phyloP scores from a whole-genome alignment of 139 green algal species.

The Chlamydomonas sp. region DNA sequence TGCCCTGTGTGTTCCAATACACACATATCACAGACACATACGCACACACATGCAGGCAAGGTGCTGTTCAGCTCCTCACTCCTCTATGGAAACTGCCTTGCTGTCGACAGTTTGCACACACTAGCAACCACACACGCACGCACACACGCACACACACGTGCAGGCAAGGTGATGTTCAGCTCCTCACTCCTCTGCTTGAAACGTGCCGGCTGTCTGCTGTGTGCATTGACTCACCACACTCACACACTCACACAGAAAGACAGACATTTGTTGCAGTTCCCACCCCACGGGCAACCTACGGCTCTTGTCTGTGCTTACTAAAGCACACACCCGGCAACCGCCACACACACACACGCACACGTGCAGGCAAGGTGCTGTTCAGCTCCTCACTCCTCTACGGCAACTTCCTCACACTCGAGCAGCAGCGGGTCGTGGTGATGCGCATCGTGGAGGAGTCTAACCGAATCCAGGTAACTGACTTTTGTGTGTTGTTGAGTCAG shows the following conservation, averaged over 20 bases:
- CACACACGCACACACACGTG: too few species aligned
- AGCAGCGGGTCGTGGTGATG: constrained; percentile 38
- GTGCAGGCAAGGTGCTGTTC: constrained; percentile 22
- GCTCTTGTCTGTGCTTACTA: too few species aligned
- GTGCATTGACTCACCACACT: not conserved
- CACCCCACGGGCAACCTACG: too few species aligned
- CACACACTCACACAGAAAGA: not conserved
- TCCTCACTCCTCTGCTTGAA: constrained; percentile 31
- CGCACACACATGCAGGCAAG: constrained; percentile 1
- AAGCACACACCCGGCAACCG: too few species aligned
- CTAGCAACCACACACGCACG: not conserved
- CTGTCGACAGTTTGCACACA: not conserved
- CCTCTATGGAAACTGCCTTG: not conserved
- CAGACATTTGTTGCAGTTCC: too few species aligned
- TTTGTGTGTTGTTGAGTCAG: too few species aligned
- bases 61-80: constrained; percentile 20
- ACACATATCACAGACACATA: too few species aligned
- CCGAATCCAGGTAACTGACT: too few species aligned
- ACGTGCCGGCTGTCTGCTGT: too few species aligned
- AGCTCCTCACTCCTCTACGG: constrained; percentile 25
- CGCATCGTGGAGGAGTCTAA: constrained; percentile 38
- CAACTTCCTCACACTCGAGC: constrained; percentile 48
- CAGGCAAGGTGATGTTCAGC: constrained; percentile 23
- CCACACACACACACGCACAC: too few species aligned
- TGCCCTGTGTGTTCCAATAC: too few species aligned